These are phyloP conservation scores for Biscutella auriculata DNA, from an alignment of 441 rosid genomes.

Conservation along the genomic window DNA sequence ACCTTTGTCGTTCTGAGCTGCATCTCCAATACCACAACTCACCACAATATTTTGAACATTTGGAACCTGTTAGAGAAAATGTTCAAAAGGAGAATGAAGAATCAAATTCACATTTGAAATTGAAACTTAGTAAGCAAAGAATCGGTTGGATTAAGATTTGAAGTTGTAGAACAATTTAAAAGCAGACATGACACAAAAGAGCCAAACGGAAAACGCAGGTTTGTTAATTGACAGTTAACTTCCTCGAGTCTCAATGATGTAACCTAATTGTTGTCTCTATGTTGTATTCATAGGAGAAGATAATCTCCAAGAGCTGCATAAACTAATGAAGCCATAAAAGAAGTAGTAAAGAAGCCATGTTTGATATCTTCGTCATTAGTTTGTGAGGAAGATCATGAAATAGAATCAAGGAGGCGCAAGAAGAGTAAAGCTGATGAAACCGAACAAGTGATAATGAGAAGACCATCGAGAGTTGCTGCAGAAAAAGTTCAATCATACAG, in stretches of 20 bases:
- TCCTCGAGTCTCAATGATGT: neutral
- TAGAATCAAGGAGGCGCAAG: conserved; percentile 15
- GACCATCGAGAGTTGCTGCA: conserved; percentile 40
- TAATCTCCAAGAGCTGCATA: conserved; percentile 27
- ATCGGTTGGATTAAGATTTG: conserved; percentile 3
- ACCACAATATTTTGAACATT: conserved; percentile 84
- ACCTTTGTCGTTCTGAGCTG: conserved; percentile 81
- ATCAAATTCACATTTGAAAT: neutral
- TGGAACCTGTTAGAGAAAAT: conserved; percentile 39
- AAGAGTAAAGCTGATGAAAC: conserved; percentile 16
- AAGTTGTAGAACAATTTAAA: conserved; percentile 12
- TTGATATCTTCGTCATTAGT: too few species aligned
- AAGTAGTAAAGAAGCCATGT: neutral
- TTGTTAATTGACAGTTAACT: conserved; percentile 2
- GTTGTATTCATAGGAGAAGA: conserved; percentile 27
- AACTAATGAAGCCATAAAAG: conserved; percentile 12
- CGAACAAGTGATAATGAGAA: conserved; percentile 22
- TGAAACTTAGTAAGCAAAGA: conserved; percentile 17
- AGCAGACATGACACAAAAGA: neutral
- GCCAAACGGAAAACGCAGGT: conserved; percentile 16
- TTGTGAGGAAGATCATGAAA: too few species aligned
- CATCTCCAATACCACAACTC: conserved; percentile 93
- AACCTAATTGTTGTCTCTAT: neutral
- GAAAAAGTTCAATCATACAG: conserved; percentile 48
- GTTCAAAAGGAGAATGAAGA: neutral